Base-by-base conservation (phyloP, 1,284 basidiomycete genomes). In the Boletellus deceptivus region DNA sequence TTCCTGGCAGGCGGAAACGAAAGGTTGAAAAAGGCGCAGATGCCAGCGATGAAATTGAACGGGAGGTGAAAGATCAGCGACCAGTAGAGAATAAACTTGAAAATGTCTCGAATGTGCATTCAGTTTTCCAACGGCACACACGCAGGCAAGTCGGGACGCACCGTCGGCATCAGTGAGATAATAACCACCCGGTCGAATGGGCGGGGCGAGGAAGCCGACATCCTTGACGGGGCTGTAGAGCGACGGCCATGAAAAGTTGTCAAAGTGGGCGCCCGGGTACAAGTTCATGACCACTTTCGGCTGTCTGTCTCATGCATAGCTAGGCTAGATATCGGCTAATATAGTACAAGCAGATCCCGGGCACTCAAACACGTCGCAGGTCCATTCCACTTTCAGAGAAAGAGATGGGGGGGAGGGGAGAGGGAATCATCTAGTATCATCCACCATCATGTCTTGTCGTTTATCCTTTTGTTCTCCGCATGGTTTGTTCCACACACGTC, bases 61-160 rank as follows among this genome's bases (percentile, higher is more conserved):
- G 86, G 86, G 2, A 78, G 77, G 65, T 91, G 81, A 59, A 93
- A 83, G 48, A 89, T 75, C 27, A 93, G 69, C 1, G 82, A 89
- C 91, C 91, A 94, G 66, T 86, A 93, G 29, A 93, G 74, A 9
- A 89, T 93, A 71, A 91, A 93, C 25, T 75, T 76, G 73, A 91
- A 93, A 49, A 93, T 73, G 53, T 89, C 91, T 92, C 52, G 16
- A 4, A 31, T n/a, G 5, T 18, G 8, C 16, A 3, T 22, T 58
- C 29, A 46, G 29, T 18, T 33, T 34, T n/a, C 7, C n/a, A 20
- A 22, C 6, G 8, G n/a, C n/a, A 1, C 7, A 10, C 3, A 24
- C 9, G 20, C 14, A 29, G 17, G 14, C 20, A 35, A 10, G 9
- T 14, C 14, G 11, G 20, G 24, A 49, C 43, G 55, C 24, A 77